Percentiles rank a stretch among this genome's conserved stretches.
Evolutionary conservation across 169 alveolate species (phyloP).

Genomic region (Plasmodium fragile): DNA sequence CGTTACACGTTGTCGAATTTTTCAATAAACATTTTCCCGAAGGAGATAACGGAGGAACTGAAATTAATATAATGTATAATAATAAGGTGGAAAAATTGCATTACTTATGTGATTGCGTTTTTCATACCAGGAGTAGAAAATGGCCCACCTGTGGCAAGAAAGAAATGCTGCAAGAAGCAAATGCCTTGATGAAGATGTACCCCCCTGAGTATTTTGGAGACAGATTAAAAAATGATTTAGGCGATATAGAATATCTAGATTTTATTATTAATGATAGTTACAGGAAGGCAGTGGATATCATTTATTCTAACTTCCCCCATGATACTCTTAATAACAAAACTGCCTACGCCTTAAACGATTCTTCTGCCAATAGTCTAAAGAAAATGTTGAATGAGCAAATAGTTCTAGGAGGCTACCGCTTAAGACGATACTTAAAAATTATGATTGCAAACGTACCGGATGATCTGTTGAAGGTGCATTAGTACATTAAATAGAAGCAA

Average conservation of each 20-base stretch:
- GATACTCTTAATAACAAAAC: conserved; percentile 28
- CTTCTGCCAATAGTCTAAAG: conserved; percentile 8
- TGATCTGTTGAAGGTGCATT: conserved; percentile 7
- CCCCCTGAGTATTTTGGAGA: conserved; percentile 55
- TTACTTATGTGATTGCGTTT: conserved; percentile 57
- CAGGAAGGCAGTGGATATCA: background rate
- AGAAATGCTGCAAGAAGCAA: conserved; percentile 12
- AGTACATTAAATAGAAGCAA: background rate
- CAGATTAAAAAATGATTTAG: conserved; percentile 38
- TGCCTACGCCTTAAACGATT: background rate
- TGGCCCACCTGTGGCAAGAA: conserved; percentile 30
- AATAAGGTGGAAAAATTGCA: conserved; percentile 43
- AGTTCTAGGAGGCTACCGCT: conserved; percentile 62
- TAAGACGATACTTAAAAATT: conserved; percentile 48
- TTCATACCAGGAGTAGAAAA: conserved; percentile 19
- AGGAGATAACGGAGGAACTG: conserved; percentile 89
- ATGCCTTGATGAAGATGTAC: conserved; percentile 21
- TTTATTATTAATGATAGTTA: conserved; percentile 44
- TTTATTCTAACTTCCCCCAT: conserved; percentile 35
- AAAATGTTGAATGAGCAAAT: conserved; percentile 49
- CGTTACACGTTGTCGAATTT: conserved; percentile 83
- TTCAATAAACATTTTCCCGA: conserved; percentile 78
- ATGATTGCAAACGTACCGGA: conserved; percentile 46
- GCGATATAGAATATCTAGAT: conserved; percentile 11
- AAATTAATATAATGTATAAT: conserved; percentile 21